Evolutionary conservation across 768 basidiomycete species (phyloP), one percentile per base, ranked within the genome.

Genomic region (Exidia glandulosa): DNA sequence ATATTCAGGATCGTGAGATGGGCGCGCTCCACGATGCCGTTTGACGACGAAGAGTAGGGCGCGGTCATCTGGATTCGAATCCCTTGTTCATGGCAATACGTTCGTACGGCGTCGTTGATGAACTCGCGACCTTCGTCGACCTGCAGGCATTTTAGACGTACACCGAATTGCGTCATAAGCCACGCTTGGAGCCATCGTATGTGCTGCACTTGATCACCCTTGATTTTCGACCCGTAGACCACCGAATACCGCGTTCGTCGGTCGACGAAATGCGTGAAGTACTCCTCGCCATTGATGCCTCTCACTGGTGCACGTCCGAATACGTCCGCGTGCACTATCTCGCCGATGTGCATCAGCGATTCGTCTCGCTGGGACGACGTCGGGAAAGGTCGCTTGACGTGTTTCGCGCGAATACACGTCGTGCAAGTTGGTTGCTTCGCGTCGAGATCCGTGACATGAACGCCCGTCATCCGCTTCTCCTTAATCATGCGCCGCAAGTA

Each of bases 21-120:
- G n/a, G 69, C 68, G 0, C 68, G 54, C 36, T 81, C 76, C 0
- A 76, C 70, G n/a, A 69, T 58, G 6, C 69, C 62, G 61, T 66
- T 66, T 57, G 74, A 70, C 0, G 69, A 70, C 16, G 73, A 76
- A 4, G 72, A 75, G 61, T 77, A 66, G 0, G 72, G 68, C 0
- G 71, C 70, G 0, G 71, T 73, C 56, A 59, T 66, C 27, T 67
- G 54, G 4, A 66, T 61, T 0, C 47, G 14, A 0, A 59, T 65
- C 3, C 71, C 67, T 0, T 61, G 52, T 0, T 47, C 30, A 3
- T 50, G 57, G n/a, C 65, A 61, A 65, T 64, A 72, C 1, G 30
- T 57, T 0, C 56, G 30, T 52, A 69, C 59, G 27, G 58, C 16
- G 0, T 32, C 7, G n/a, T 58, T 56, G 29, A 66, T 61, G 2